Conservation (phyloP, 2,329 filamentous ascomycete species). For the Phaeosphaeriaceae sp. region DNA sequence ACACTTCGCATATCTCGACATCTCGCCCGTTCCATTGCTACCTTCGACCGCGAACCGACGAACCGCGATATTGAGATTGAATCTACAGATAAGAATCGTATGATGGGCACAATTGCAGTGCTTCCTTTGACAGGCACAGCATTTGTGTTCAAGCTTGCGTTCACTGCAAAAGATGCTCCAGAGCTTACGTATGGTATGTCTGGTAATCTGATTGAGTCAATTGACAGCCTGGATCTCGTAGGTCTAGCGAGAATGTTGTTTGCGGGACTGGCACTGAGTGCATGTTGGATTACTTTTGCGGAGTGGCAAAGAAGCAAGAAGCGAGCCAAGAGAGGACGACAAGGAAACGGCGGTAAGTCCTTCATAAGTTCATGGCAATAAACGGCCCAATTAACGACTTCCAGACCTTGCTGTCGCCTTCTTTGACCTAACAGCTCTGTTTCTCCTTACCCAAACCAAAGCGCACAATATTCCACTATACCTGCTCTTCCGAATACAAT, state of each 20-base stretch:
- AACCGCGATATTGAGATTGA: constrained; percentile 24
- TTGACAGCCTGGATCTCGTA: constrained; percentile 48
- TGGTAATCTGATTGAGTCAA: constrained; percentile 54
- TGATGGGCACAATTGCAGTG: constrained; percentile 39
- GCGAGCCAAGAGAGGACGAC: constrained; percentile 13
- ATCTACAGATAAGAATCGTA: constrained; percentile 32
- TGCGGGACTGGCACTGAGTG: constrained; percentile 40
- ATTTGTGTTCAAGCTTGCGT: constrained; percentile 86
- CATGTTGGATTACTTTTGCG: constrained; percentile 35
- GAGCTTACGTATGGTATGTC: constrained; percentile 65
- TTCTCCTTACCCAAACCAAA: constrained; percentile 86
- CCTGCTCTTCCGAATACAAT: constrained; percentile 71
- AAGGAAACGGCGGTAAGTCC: constrained; percentile 36
- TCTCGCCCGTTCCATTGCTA: constrained; percentile 35
- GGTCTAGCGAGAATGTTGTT: constrained; percentile 47
- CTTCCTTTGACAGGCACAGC: constrained; percentile 61
- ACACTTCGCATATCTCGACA: constrained; percentile 53
- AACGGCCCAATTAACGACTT: constrained; percentile 7
- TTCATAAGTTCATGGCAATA: no score
- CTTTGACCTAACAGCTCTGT: constrained; percentile 71
- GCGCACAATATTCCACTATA: constrained; percentile 86
- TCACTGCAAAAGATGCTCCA: constrained; percentile 85
- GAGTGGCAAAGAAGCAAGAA: constrained; percentile 34
- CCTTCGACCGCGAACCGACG: constrained; percentile 24
- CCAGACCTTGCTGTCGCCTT: constrained; percentile 58